Evolutionary conservation across 1,284 basidiomycete species (phyloP), one percentile per base, ranked within the genome.

Genomic region (Ceratobasidium sp.): DNA sequence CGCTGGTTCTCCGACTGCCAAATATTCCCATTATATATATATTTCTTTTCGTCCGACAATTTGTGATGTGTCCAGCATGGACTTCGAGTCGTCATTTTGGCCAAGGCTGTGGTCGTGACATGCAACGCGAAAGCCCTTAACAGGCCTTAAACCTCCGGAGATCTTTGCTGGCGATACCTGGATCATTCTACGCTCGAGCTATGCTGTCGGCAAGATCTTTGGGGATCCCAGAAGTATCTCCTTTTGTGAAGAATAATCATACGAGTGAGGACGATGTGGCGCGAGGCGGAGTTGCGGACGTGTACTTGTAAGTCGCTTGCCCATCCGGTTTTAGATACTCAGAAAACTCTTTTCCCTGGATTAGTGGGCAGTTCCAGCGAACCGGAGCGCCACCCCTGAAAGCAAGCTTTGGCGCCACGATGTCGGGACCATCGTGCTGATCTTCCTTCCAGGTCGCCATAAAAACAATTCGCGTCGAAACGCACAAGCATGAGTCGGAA

Each of bases 201-300:
- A 69, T 69, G 67, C 48, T 69, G 6, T 69, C 67, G 8, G 48
- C 67, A 33, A 30, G 67, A 2, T 69, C 67, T 16, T 33, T 69
- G n/a, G 67, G 67, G 0, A 54, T 69, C n/a, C 67, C 67, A 38
- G 67, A 69, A 23, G 35, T 69, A 3, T 69, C 67, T 20, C n/a
- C 46, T 55, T 57, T 69, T 57, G 52, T 69, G 46, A 57, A 57
- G 30, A 54, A 16, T 23, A 14, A 12, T 18, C 10, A 69, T n/a
- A 16, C 18, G 10, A 23, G 18, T n/a, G 67, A 54, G 48, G 35
- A 57, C 10, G 35, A 54, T 7, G 52, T 69, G 1, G 67, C 50
- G 2, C 52, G 50, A 33, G 67, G 67, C 14, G 67, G 67, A 12
- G 52, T 69, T 18, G 67, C 67, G 8, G 67, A 69, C 14, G 67